These are phyloP conservation scores for Kokia cookei DNA, from an alignment of 441 rosid species.

Conservation along the genomic window DNA sequence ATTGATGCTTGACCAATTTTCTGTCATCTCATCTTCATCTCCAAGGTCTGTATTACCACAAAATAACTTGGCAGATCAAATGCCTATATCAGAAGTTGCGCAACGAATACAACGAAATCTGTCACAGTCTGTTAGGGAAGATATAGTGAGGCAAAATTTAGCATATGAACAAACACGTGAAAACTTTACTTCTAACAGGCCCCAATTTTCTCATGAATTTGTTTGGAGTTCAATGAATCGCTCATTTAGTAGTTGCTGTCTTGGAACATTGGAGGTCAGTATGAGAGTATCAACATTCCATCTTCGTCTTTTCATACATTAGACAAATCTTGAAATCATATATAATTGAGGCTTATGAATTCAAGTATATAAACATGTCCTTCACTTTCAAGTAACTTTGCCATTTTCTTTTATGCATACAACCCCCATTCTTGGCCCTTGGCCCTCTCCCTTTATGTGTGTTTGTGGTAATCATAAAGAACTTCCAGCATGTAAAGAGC, in stretches of 20 bases:
- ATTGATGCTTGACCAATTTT: slow-evolving; percentile 22
- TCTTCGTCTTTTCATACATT: neutral
- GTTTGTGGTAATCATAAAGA: neutral
- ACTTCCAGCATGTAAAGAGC: neutral
- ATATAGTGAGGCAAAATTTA: neutral
- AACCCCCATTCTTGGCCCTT: neutral
- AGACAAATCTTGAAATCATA: neutral
- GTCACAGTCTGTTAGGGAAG: slow-evolving; percentile 14
- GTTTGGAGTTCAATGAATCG: slow-evolving; percentile 11
- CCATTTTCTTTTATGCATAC: neutral
- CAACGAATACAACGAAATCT: slow-evolving; percentile 16
- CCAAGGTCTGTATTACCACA: slow-evolving; percentile 44
- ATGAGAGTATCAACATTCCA: neutral
- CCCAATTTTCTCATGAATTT: slow-evolving; percentile 8
- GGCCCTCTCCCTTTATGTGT: neutral
- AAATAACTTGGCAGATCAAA: slow-evolving; percentile 9
- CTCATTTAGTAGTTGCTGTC: neutral
- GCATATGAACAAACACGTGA: slow-evolving; percentile 6
- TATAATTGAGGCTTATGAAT: neutral
- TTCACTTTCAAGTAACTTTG: neutral
- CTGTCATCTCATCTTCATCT: slow-evolving; percentile 26
- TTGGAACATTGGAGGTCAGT: slow-evolving; percentile 23
- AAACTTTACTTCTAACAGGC: neutral
- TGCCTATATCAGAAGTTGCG: slow-evolving; percentile 16
- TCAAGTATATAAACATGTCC: neutral